Base-by-base conservation (phyloP, 306 rosid species). In the Macrotyloma uniflorum region DNA sequence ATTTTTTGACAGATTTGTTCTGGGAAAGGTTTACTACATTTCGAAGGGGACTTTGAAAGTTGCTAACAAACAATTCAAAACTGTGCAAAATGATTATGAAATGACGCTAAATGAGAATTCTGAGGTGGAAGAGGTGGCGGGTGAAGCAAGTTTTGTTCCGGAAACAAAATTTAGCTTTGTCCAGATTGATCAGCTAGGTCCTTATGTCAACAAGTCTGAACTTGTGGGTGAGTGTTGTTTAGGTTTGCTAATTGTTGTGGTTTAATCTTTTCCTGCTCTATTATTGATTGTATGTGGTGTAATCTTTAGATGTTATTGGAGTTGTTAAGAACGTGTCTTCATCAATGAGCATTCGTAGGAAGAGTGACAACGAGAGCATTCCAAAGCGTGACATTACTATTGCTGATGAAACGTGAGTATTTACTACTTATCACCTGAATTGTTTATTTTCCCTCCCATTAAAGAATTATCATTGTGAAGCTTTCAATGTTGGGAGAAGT, bases 341-440 rank as follows among this genome's bases (percentile, higher is more conserved):
- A 22, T 87, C 98, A 20, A 91, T 90, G 91, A 95, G 99, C 74
- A 84, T 95, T 61, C 81, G 96, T 32, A 86, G 99, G 85, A 95
- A 90, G 90, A 91, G 73, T 66, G 63, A 93, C 85, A 90, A 95
- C 55, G 99, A 93, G 83, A 86, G 19, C 23, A 65, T 93, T 66
- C 88, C 98, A 15, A 95, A 95, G 86, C 98, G 99, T 79, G 99
- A 95, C 77, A 88, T 95, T 63, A 93, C 94, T 19, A 90, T 95
- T 90, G 96, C 97, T 68, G 99, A 95, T 86, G 98, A 90, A 50
- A 82, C 91, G 99, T 95, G 55, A 51, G 90, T 78, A 5, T 14
- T 53, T 67, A 46, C 61, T 45, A 7, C 42, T 33, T 51, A 2
- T 51, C n/a, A 8, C 2, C 14, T 54, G 4, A 64, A 8, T 11